phyloP scores from a whole-genome alignment of 2,329 filamentous ascomycete genomes.

The Leptodontidium sp. region DNA sequence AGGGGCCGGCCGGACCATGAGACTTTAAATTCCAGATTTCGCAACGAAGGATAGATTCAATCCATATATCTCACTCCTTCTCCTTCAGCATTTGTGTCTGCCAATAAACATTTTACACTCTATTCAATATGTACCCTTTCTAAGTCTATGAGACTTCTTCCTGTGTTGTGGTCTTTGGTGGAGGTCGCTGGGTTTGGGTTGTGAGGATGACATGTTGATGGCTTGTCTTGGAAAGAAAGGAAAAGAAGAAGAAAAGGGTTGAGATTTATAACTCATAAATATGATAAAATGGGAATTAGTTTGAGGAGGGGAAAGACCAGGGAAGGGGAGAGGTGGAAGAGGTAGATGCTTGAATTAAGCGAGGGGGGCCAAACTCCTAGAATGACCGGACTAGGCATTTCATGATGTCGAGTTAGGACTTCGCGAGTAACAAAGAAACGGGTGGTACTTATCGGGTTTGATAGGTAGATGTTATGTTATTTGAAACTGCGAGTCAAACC shows the following conservation, averaged over 20 bases:
- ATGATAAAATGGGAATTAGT: too few relatives aligned
- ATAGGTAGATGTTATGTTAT: not conserved
- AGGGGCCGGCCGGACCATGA: too few relatives aligned
- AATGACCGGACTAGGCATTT: not conserved
- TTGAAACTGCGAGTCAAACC: not conserved
- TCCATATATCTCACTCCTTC: not conserved
- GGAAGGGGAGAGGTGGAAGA: not conserved
- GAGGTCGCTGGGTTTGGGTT: constrained; percentile 1
- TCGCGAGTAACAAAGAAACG: not conserved
- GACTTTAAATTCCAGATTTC: too few relatives aligned
- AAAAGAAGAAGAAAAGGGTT: not conserved
- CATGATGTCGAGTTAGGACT: not conserved
- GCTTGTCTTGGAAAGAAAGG: not conserved
- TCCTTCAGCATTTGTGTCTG: not conserved
- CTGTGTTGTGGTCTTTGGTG: not conserved
- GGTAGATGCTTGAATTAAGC: not conserved
- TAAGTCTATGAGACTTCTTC: not conserved
- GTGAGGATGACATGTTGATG: constrained; percentile 9
- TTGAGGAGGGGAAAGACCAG: too few relatives aligned
- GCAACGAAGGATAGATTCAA: too few relatives aligned
- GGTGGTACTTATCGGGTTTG: not conserved
- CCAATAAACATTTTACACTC: too few relatives aligned
- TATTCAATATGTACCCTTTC: not conserved
- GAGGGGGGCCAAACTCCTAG: not conserved
- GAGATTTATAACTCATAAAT: not conserved